Evolutionary conservation across 129 eudicot species (phyloP).

Genomic region (Kitagawia praeruptora): DNA sequence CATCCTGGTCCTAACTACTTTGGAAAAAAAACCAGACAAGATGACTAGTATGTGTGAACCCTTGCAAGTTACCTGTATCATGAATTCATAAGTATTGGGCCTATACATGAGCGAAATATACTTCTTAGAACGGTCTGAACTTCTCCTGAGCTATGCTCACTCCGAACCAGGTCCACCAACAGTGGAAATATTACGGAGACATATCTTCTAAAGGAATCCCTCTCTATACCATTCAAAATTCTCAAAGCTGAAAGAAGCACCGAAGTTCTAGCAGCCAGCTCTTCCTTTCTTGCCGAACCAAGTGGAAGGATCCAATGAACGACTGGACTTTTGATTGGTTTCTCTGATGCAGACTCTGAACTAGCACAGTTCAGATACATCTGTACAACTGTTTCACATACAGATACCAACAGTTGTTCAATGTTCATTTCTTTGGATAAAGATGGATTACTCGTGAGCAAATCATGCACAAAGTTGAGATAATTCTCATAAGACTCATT

Average conservation of each 20-base stretch:
- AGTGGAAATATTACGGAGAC: conserved; percentile 51
- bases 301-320: conserved; percentile 68
- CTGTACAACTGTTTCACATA: conserved; percentile 48
- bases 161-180: conserved; percentile 74
- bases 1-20: not conserved
- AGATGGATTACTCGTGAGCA: conserved; percentile 38
- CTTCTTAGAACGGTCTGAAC: conserved; percentile 60
- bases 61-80: conserved; percentile 17
- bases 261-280: conserved; percentile 74
- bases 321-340: conserved; percentile 18
- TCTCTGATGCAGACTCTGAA: conserved; percentile 23
- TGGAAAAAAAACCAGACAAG: not conserved
- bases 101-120: conserved; percentile 72
- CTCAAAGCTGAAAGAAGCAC: conserved; percentile 56
- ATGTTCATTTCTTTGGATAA: conserved; percentile 47
- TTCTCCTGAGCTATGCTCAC: conserved; percentile 86
- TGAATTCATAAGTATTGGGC: conserved; percentile 56
- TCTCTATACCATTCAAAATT: conserved; percentile 55
- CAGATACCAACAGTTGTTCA: conserved; percentile 51
- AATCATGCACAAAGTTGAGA: conserved; percentile 50
- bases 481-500: conserved; percentile 73
- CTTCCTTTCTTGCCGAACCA: conserved; percentile 74
- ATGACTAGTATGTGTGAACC: not conserved
- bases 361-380: conserved; percentile 69
- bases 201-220: conserved; percentile 45